Evolutionary conservation across 805 yeast species (phyloP).

Genomic region (Millerozyma acaciae): DNA sequence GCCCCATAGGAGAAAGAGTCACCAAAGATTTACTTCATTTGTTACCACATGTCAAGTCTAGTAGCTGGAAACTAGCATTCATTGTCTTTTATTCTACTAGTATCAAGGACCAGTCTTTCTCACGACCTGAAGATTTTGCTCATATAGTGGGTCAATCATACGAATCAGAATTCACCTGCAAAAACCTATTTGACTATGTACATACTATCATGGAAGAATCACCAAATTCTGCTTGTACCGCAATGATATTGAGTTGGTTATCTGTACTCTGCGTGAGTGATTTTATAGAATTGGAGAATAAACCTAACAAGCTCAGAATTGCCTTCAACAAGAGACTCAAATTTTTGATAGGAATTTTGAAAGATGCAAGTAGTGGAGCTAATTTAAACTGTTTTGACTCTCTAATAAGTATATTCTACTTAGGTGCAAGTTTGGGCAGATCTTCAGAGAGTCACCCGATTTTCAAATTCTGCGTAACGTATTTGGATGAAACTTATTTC

Average conservation of each 20-base stretch:
- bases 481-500: constrained; percentile 29
- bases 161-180: constrained; percentile 22
- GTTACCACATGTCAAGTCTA: constrained; percentile 26
- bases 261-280: constrained; percentile 32
- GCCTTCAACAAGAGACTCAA: constrained; percentile 35
- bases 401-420: constrained; percentile 30
- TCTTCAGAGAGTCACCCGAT: constrained; percentile 22
- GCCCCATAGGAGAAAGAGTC: constrained; percentile 18
- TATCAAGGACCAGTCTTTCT: constrained; percentile 33
- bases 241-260: constrained; percentile 30
- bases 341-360: constrained; percentile 24
- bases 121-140: constrained; percentile 34
- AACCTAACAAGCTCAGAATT: constrained; percentile 27
- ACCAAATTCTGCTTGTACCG: constrained; percentile 12
- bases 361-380: constrained; percentile 22
- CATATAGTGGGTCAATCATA: constrained; percentile 17
- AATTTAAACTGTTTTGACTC: constrained; percentile 34
- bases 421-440: constrained; percentile 26
- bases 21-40: constrained; percentile 19
- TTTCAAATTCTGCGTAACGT: constrained; percentile 23
- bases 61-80: constrained; percentile 34
- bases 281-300: constrained; percentile 27
- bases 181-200: constrained; percentile 30
- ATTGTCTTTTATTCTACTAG: constrained; percentile 28
- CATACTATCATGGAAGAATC: constrained; percentile 27